Evolutionary conservation across 345 rosid genomes (phyloP), one percentile per base, ranked within the genome.

Genomic region (Sisymbrium irio): DNA sequence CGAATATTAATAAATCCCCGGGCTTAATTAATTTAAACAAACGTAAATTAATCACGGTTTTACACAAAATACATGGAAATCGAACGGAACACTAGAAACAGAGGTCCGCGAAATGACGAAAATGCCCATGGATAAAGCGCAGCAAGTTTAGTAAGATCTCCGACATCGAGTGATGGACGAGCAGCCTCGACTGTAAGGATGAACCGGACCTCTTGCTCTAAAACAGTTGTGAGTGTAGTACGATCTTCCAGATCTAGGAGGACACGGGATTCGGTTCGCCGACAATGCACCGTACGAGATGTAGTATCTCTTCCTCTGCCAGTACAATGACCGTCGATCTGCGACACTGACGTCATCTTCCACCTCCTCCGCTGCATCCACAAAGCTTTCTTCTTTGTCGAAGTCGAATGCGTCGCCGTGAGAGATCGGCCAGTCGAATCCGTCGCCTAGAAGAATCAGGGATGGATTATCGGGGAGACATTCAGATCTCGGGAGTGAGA

Each of bases 201-300:
- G 88, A 1, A 86, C 96, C 0, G 93, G 89, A 5, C 85, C 87
- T 18, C 86, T 65, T 2, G 84, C 82, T 33, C 79, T 73, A 85
- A 77, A 91, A 67, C 97, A 95, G 79, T 91, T 86, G 61, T 82
- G 92, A 41, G 96, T 88, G 60, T 94, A 94, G 67, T 91, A 94
- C 9, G 98, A 91, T 82, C 98, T 87, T 28, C 98, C 97, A 9
- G 97, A 91, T 18, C 97, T 83, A 0, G 99, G 89, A 6, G 99
- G 99, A 67, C 99, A 95, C 1, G 96, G 97, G 25, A 95, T 70
- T 45, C 97, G 67, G 73, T 91, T 83, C 3, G 97, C 99, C 18
- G 97, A 73, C 13, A 95, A 78, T 56, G 97, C 96, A 11, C 96
- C 97, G 63, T 95, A 91, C 58, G 99, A 95, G 8, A 94, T 94